phyloP scores from a whole-genome alignment of 192 early-diverging fungal species.

The Anaeromyces robustus region DNA sequence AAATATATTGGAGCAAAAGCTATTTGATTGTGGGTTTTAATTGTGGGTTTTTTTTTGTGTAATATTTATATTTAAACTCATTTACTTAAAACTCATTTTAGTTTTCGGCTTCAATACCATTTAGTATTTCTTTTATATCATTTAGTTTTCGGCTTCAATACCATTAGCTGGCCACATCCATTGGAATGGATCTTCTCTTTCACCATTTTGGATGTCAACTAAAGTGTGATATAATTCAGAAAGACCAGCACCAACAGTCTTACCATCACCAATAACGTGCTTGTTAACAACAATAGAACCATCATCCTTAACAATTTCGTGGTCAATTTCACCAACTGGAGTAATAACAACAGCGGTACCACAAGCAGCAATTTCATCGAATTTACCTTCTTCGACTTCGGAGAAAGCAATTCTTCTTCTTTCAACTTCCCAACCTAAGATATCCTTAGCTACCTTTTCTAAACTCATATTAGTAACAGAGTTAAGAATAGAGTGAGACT shows the following conservation, averaged over 20 bases:
- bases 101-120: too few relatives aligned
- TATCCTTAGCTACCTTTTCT: slow-evolving; percentile 25
- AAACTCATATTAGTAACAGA: slow-evolving; percentile 54
- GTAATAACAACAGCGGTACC: slow-evolving; percentile 67
- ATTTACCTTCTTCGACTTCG: slow-evolving; percentile 35
- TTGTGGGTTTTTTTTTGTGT: too few relatives aligned
- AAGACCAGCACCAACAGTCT: neutral
- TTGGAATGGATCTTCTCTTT: neutral
- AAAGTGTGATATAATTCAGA: neutral
- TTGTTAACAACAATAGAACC: neutral
- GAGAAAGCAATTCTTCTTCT: slow-evolving; percentile 27
- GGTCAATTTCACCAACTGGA: slow-evolving; percentile 47
- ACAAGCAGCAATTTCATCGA: slow-evolving; percentile 51
- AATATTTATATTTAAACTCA: too few relatives aligned
- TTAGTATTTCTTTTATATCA: too few relatives aligned
- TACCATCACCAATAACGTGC: neutral
- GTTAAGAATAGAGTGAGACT: slow-evolving; percentile 34
- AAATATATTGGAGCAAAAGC: too few relatives aligned
- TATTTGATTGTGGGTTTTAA: too few relatives aligned
- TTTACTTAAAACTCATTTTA: too few relatives aligned
- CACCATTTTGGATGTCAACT: neutral
- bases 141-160: neutral
- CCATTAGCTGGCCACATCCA: neutral
- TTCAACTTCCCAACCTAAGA: slow-evolving; percentile 48
- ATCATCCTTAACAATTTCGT: slow-evolving; percentile 11